Evolutionary conservation across 2,329 filamentous ascomycete genomes (phyloP).

Genomic region (Metarhizium anisopliae): DNA sequence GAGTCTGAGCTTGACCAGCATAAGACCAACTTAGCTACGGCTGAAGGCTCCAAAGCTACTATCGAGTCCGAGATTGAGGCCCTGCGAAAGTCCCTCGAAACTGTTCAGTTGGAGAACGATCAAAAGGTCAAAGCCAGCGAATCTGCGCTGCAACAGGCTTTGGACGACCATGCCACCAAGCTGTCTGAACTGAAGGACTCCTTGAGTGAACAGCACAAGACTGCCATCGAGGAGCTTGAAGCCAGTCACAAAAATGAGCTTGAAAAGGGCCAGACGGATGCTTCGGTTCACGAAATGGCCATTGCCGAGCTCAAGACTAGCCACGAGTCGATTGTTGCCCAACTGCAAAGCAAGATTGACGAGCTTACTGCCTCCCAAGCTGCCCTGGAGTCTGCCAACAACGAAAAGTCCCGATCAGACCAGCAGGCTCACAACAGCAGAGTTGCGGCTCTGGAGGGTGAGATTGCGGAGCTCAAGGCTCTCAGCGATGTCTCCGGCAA

Average conservation of each 20-base stretch:
- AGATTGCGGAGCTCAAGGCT: conserved; percentile 41
- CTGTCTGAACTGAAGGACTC: conserved; percentile 41
- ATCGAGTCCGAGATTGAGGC: conserved; percentile 37
- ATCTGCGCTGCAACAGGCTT: conserved; percentile 25
- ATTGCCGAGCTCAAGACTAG: conserved; percentile 39
- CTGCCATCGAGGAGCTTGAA: conserved; percentile 39
- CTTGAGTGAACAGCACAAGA: conserved; percentile 40
- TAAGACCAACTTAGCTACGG: conserved; percentile 38
- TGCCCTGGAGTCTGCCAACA: conserved; percentile 35
- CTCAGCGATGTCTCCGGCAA: conserved; percentile 39
- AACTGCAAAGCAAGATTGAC: conserved; percentile 47
- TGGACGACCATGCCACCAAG: conserved; percentile 39
- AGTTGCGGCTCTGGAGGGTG: conserved; percentile 41
- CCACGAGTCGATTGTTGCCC: conserved; percentile 38
- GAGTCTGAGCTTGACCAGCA: conserved; percentile 42
- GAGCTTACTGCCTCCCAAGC: conserved; percentile 39
- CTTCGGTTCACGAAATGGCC: conserved; percentile 37
- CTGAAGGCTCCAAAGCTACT: conserved; percentile 39
- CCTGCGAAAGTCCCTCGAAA: conserved; percentile 43
- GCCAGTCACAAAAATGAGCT: conserved; percentile 43
- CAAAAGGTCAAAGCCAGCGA: conserved; percentile 25
- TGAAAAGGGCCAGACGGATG: conserved; percentile 34
- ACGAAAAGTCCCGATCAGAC: conserved; percentile 35
- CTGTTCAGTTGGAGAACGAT: conserved; percentile 22
- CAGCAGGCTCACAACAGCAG: conserved; percentile 34